Evolutionary conservation across 148 eudicot species (phyloP).

Genomic region (Camellia lanceoleosa): DNA sequence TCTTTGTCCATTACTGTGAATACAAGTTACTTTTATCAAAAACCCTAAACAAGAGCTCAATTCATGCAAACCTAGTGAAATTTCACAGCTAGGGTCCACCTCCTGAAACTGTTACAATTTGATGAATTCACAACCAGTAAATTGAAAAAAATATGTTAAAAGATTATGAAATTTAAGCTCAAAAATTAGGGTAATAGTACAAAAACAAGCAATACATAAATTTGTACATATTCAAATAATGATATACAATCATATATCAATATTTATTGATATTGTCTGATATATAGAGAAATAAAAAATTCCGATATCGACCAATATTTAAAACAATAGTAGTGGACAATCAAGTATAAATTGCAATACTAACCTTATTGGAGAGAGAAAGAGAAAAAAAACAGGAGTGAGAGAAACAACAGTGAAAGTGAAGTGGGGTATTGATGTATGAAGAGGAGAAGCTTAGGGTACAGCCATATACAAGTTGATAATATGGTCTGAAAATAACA

Average conservation of each 20-base stretch:
- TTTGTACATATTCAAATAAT: neutral
- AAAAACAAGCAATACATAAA: neutral
- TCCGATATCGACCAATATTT: too few species aligned
- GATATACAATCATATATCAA: neutral
- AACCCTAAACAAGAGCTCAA: constrained; percentile 20
- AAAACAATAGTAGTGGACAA: neutral
- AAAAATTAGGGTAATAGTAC: neutral
- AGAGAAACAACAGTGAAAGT: neutral
- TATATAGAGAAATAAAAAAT: too few species aligned
- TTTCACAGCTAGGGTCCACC: constrained; percentile 22
- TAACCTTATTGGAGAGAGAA: constrained; percentile 15
- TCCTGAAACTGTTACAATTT: constrained; percentile 12
- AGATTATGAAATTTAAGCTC: neutral
- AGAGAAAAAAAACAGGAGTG: neutral
- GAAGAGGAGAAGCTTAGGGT: constrained; percentile 2
- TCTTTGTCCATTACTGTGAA: constrained; percentile 55
- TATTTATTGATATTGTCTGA: neutral
- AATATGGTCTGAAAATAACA: constrained; percentile 6
- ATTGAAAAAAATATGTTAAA: neutral
- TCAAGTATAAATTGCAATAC: neutral
- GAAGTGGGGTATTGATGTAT: constrained; percentile 5
- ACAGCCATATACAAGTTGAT: constrained; percentile 3
- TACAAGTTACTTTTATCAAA: constrained; percentile 24
- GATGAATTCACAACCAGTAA: neutral
- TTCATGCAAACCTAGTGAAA: constrained; percentile 20